Base-by-base conservation (phyloP, 1,284 basidiomycete genomes). In the Cerioporus squamosus region DNA sequence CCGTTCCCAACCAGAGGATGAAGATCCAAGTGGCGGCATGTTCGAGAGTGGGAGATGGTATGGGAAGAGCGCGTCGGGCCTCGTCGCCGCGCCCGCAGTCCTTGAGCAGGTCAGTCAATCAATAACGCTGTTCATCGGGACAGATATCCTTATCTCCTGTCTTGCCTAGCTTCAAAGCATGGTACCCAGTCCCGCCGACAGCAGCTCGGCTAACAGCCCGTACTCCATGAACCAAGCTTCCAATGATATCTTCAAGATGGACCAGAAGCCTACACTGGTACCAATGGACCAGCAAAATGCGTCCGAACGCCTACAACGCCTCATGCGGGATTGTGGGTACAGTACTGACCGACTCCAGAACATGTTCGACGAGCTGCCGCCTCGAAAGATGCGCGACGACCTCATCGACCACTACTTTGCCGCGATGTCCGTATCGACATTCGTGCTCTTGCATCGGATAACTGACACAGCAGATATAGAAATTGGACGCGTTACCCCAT, bases 401-500 rank as follows among this genome's bases (percentile, higher is more conserved):
- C 82, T 93, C 17, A 79, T 93, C 59, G 86, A 92, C 66, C 85
- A 88, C 68, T 93, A 93, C 66, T 93, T 93, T 67, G 73, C 77
- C 38, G 78, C 83, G n/a, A 84, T 93, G 91, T 91, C 66, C 69
- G 88, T 77, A 29, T 48, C 22, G 14, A 22, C 23, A 29, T 42
- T 49, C 14, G 42, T n/a, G 23, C 33, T 36, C 38, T 15, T 39
- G 29, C n/a, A 22, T 42, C 31, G 39, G 44, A 29, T 59, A 38
- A 18, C 53, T 46, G 53, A 59, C 50, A 18, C 51, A 18, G 29
- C 44, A 15, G 2, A 52, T 22, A 43, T 44, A 95, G 95, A 73
- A 97, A 97, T 71, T 94, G 93, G 83, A 94, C 94, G n/a, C 86
- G 95, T 40, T 95, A 97, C 73, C 95, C 95, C 29, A 85, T 97